Conservation (phyloP, 257 asterid species). For the Coffea canephora region DNA sequence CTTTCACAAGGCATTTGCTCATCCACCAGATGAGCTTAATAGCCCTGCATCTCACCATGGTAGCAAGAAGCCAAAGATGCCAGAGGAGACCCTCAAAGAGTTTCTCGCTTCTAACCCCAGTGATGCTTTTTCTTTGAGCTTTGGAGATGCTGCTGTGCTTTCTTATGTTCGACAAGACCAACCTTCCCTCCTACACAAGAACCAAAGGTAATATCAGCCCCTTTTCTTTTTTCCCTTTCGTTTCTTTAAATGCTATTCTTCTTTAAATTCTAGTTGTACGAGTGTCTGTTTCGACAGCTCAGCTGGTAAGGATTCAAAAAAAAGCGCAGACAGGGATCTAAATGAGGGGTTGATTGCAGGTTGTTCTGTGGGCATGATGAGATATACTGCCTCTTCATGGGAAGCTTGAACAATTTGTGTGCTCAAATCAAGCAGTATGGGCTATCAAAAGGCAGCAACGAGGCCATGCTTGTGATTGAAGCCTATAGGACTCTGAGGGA, state of each 20-base stretch:
- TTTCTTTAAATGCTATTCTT: background rate
- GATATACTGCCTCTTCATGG: conserved; percentile 68
- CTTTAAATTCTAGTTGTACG: no score
- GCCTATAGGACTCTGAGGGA: conserved; percentile 79
- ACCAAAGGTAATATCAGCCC: conserved; percentile 31
- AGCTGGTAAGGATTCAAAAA: background rate
- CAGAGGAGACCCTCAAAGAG: conserved; percentile 49
- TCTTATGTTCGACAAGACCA: conserved; percentile 46
- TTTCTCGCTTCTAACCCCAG: conserved; percentile 45
- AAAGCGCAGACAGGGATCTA: no score
- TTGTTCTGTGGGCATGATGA: conserved; percentile 72
- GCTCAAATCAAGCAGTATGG: conserved; percentile 73
- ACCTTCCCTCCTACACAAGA: conserved; percentile 22
- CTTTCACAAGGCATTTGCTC: conserved; percentile 71
- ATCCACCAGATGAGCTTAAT: conserved; percentile 79
- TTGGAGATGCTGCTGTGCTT: conserved; percentile 68
- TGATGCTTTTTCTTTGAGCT: conserved; percentile 44
- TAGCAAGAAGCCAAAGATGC: conserved; percentile 45
- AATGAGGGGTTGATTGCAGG: conserved; percentile 27
- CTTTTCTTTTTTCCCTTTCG: background rate
- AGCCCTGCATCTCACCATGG: conserved; percentile 53
- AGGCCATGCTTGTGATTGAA: conserved; percentile 77
- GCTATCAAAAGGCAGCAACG: conserved; percentile 55
- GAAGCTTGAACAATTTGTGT: conserved; percentile 68
- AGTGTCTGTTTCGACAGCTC: background rate